A percentile compares a stretch with the other conserved stretches of the same genome.
These are phyloP conservation scores for Umbelopsis sp. DNA, from an alignment of 192 early-diverging fungal genomes.

Conservation along the genomic window DNA sequence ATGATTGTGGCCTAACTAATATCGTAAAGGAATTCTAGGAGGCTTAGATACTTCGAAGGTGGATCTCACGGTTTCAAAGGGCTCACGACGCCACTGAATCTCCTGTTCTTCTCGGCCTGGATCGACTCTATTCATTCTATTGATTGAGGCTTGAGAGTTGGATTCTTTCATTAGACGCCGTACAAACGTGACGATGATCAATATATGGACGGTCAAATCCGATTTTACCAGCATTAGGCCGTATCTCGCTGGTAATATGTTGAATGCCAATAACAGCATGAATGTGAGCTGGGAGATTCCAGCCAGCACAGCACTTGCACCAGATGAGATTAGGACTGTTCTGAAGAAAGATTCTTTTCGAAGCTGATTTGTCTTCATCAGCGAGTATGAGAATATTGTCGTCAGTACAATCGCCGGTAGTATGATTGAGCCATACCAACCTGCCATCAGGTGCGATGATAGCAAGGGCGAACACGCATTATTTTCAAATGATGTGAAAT, in stretches of 20 bases:
- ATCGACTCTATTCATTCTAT: no score
- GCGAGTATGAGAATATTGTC: not conserved
- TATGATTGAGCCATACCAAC: not conserved
- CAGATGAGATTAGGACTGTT: not conserved
- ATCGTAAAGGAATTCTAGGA: no score
- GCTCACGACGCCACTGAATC: not conserved
- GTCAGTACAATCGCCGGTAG: not conserved
- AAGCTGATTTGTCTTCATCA: not conserved
- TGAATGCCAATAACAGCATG: not conserved
- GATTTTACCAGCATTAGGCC: not conserved
- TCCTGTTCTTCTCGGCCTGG: not conserved
- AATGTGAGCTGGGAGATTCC: not conserved
- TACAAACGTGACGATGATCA: not conserved
- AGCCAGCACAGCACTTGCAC: not conserved
- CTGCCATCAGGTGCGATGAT: not conserved
- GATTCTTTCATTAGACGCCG: not conserved
- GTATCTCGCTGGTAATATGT: not conserved
- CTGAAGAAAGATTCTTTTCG: not conserved
- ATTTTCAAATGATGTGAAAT: not conserved
- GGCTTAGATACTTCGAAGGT: no score
- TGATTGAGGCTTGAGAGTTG: no score
- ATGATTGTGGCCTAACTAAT: no score
- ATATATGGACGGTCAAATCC: constrained; percentile 7
- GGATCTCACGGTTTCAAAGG: no score
- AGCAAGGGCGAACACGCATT: not conserved